Evolutionary conservation across 192 early-diverging fungal genomes (phyloP).

Genomic region (Gamsiella multidivaricata): DNA sequence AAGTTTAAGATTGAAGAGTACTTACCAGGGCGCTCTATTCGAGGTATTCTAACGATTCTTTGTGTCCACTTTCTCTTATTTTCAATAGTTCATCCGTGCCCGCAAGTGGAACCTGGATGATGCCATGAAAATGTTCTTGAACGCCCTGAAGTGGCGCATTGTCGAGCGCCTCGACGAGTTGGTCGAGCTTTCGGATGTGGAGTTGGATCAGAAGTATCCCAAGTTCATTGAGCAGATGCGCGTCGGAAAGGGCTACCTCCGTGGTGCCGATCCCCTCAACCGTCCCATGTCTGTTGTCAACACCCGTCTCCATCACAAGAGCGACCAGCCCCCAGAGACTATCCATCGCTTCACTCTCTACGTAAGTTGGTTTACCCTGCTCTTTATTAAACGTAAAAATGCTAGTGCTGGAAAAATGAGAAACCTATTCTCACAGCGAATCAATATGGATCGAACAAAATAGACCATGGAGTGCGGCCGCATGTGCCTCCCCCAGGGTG

Average conservation of each 20-base stretch:
- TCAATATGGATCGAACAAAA: background rate
- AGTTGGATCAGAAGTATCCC: constrained; percentile 56
- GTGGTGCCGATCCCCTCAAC: constrained; percentile 59
- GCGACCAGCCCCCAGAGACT: constrained; percentile 70
- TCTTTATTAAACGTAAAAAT: too few species aligned
- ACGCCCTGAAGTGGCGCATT: constrained; percentile 81
- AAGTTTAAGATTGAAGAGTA: background rate
- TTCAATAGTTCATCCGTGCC: constrained; percentile 80
- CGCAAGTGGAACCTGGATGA: constrained; percentile 90
- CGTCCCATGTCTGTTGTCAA: constrained; percentile 62
- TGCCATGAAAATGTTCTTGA: constrained; percentile 80
- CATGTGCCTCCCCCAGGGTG: constrained; percentile 61
- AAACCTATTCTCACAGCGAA: too few species aligned
- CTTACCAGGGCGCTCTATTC: too few species aligned
- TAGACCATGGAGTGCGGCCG: constrained; percentile 76
- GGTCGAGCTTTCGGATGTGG: constrained; percentile 58
- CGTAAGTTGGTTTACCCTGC: constrained; percentile 37
- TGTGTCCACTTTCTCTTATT: background rate
- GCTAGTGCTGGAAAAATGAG: too few species aligned
- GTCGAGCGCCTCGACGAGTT: constrained; percentile 63
- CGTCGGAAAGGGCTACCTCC: constrained; percentile 59
- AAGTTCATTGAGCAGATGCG: constrained; percentile 56
- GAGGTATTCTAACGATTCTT: background rate
- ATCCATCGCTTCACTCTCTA: constrained; percentile 77
- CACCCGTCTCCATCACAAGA: constrained; percentile 62